phyloP scores from a whole-genome alignment of 441 rosid species.

The Kokia cookei region DNA sequence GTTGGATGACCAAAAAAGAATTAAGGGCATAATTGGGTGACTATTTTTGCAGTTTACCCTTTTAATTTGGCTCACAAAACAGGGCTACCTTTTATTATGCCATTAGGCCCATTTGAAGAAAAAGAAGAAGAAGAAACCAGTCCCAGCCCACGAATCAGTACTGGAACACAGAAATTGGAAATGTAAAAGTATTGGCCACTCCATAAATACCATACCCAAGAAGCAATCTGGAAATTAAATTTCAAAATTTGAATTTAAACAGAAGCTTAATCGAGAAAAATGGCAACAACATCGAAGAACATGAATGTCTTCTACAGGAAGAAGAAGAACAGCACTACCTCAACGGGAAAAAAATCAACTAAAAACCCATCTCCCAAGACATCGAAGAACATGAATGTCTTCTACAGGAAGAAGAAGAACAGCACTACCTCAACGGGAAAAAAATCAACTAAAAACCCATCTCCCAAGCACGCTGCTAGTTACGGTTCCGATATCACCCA shows the following conservation, averaged over 20 bases:
- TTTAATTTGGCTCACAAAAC: not conserved
- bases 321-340: constrained; percentile 21
- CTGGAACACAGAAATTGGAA: not conserved
- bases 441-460: constrained; percentile 18
- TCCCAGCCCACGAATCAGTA: not conserved
- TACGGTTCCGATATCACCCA: constrained; percentile 21
- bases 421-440: not conserved
- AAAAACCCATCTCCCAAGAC: constrained; percentile 19
- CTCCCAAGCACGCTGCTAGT: constrained; percentile 15
- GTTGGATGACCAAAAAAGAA: too few species aligned
- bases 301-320: constrained; percentile 62
- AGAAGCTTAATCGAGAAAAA: constrained; percentile 11
- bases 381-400: constrained; percentile 53
- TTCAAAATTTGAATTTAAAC: constrained; percentile 13
- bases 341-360: constrained; percentile 2
- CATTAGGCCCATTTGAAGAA: not conserved
- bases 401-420: constrained; percentile 51
- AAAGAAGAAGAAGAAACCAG: not conserved
- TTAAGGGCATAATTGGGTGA: too few species aligned
- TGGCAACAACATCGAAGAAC: constrained; percentile 44
- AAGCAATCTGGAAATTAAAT: not conserved
- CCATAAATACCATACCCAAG: not conserved
- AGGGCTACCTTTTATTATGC: not conserved
- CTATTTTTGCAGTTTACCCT: too few species aligned
- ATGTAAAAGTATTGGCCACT: not conserved